A percentile compares a stretch with the other conserved stretches of the same genome.
Conservation (phyloP, 2,329 filamentous ascomycete genomes). For the Epichloe scottii region DNA sequence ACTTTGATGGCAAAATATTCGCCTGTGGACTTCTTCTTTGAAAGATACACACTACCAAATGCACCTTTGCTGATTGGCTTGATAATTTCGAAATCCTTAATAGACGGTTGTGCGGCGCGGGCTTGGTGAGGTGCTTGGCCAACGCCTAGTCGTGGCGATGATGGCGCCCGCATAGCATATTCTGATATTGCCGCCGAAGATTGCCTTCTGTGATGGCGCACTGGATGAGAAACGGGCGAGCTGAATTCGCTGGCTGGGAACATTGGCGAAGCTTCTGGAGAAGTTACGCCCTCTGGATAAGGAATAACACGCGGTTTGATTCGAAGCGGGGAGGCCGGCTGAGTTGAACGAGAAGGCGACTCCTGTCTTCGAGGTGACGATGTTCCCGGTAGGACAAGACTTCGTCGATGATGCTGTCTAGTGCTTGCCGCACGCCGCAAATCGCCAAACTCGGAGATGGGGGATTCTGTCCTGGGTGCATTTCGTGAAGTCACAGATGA, state of each 20-base stretch:
- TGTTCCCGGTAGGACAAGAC: constrained; percentile 67
- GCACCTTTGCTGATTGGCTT: constrained; percentile 98
- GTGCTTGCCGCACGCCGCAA: constrained; percentile 66
- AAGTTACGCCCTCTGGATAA: constrained; percentile 54
- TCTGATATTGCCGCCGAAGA: constrained; percentile 81
- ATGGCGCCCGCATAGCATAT: constrained; percentile 51
- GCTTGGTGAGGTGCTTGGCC: constrained; percentile 70
- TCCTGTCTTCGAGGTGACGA: constrained; percentile 75
- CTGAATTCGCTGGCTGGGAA: constrained; percentile 71
- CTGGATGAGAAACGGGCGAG: constrained; percentile 52
- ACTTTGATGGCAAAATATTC: constrained; percentile 99
- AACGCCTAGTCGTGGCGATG: constrained; percentile 70
- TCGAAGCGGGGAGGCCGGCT: constrained; percentile 75
- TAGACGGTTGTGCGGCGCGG: constrained; percentile 81
- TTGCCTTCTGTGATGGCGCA: constrained; percentile 68
- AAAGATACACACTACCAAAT: constrained; percentile 93
- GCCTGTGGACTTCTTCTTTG: constrained; percentile 96
- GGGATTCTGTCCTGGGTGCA: constrained; percentile 70
- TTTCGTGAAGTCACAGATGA: constrained; percentile 58
- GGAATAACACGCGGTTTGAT: constrained; percentile 66
- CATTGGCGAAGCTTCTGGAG: constrained; percentile 82
- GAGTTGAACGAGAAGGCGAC: constrained; percentile 69
- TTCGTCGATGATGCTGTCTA: constrained; percentile 74
- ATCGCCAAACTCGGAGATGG: constrained; percentile 71
- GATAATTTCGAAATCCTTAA: constrained; percentile 99